Evolutionary conservation across 805 yeast species (phyloP).

Genomic region (Yamadazyma insecticola): DNA sequence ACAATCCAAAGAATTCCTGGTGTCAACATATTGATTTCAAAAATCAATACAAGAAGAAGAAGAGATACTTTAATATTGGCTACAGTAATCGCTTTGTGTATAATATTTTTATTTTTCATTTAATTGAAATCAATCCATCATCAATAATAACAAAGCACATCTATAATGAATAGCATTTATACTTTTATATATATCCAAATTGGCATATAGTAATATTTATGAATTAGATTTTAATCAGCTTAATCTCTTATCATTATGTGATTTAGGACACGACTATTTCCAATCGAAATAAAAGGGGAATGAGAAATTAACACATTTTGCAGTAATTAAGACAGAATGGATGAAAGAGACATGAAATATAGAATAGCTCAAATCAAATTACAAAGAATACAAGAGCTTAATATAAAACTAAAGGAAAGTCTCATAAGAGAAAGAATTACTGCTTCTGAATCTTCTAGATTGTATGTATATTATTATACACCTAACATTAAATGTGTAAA

Average conservation of each 20-base stretch:
- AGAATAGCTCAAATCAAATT: constrained; percentile 54
- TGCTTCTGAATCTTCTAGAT: constrained; percentile 57
- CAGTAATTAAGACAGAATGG: too few species aligned
- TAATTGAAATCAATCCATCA: too few species aligned
- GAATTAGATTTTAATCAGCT: too few species aligned
- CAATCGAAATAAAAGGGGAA: too few species aligned
- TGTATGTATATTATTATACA: constrained; percentile 18
- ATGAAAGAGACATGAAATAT: constrained; percentile 18
- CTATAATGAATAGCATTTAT: too few species aligned
- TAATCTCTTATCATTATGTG: too few species aligned
- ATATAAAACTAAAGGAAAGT: constrained; percentile 47
- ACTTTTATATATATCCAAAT: too few species aligned
- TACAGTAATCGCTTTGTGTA: constrained; percentile 64
- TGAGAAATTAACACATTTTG: constrained; percentile 7
- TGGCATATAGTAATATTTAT: too few species aligned
- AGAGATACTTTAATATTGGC: constrained; percentile 87
- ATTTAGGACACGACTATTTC: too few species aligned
- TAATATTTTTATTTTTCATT: constrained; percentile 64
- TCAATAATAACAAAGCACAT: too few species aligned
- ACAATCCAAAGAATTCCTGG: constrained; percentile 78
- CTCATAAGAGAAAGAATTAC: constrained; percentile 55
- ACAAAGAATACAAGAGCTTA: constrained; percentile 56
- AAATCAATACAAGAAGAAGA: constrained; percentile 83
- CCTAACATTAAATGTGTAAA: too few species aligned
- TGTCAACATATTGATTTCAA: constrained; percentile 63